Evolutionary conservation across 2,329 filamentous ascomycete genomes (phyloP).

Genomic region (Colletotrichum filicis): DNA sequence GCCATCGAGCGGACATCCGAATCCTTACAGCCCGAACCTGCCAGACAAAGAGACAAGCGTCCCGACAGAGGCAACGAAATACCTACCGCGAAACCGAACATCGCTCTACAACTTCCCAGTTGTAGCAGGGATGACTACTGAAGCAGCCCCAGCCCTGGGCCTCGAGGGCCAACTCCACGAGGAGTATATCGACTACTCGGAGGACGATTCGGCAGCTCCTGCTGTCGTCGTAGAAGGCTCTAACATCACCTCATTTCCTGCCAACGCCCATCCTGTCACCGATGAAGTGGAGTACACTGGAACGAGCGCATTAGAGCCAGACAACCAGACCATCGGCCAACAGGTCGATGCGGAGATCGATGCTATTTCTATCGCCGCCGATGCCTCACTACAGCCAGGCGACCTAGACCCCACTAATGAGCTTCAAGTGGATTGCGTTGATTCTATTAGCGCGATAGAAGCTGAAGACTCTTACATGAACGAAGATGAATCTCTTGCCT

Average conservation of each 20-base stretch:
- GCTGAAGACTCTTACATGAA: conserved; percentile 4
- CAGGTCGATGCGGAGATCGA: background rate
- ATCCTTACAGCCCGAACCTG: background rate
- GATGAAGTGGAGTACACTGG: background rate
- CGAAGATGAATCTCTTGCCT: background rate
- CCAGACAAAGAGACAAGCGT: background rate
- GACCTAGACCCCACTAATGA: background rate
- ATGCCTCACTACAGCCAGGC: background rate
- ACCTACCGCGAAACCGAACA: background rate
- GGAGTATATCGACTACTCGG: conserved; percentile 35
- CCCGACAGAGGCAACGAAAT: background rate
- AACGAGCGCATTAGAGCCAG: conserved; percentile 25
- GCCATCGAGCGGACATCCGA: conserved; percentile 9
- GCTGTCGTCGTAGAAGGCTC: conserved; percentile 6
- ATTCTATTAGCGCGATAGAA: background rate
- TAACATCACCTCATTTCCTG: conserved; percentile 15
- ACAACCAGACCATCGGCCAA: conserved; percentile 37
- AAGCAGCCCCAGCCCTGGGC: conserved; percentile 22
- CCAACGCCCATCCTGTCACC: conserved; percentile 16
- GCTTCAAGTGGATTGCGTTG: background rate
- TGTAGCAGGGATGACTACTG: conserved; percentile 17
- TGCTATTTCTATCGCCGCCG: background rate
- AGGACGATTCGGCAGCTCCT: conserved; percentile 28
- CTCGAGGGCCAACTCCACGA: conserved; percentile 24
- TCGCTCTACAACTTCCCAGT: background rate